Conservation (phyloP, 768 basidiomycete genomes). For the Leccinum uliginosum region DNA sequence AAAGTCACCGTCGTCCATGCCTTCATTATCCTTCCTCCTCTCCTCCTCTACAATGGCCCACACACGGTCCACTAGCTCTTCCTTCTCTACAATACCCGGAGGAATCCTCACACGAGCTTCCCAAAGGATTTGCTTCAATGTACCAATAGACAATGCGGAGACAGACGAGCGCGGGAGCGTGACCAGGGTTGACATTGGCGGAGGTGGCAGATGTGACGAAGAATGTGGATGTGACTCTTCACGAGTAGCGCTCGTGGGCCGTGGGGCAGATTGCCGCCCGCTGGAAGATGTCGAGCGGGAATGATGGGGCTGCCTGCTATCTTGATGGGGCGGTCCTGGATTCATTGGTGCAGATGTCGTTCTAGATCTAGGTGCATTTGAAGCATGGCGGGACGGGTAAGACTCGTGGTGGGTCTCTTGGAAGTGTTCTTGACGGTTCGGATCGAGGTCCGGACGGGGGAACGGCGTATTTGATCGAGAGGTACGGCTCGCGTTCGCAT, state of each 20-base stretch:
- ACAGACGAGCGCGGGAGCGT: conserved; percentile 54
- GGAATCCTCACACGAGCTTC: conserved; percentile 69
- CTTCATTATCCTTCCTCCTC: conserved; percentile 45
- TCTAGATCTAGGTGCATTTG: conserved; percentile 15
- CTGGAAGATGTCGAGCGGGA: conserved; percentile 18
- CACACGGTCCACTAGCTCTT: conserved; percentile 75
- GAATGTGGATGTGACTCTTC: conserved; percentile 26
- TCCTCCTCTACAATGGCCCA: conserved; percentile 59
- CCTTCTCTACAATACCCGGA: conserved; percentile 70
- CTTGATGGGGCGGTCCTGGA: conserved; percentile 8
- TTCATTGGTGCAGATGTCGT: conserved; percentile 20
- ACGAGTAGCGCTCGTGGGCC: conserved; percentile 4
- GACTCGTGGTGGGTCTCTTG: conserved; percentile 9
- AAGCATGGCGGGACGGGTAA: conserved; percentile 15
- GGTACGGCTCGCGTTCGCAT: conserved; percentile 4
- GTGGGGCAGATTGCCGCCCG: conserved; percentile 12
- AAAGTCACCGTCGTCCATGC: conserved; percentile 19
- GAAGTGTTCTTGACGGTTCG: conserved; percentile 33
- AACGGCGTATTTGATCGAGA: conserved; percentile 37
- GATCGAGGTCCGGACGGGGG: conserved; percentile 61
- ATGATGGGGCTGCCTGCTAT: background rate
- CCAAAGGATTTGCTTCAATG: conserved; percentile 76
- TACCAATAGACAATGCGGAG: conserved; percentile 57
- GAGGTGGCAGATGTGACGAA: conserved; percentile 34
- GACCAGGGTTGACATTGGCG: conserved; percentile 65